A percentile compares a stretch with the other conserved stretches of the same genome.
Conservation (phyloP, 2,329 filamentous ascomycete genomes). For the Fusarium humuli region DNA sequence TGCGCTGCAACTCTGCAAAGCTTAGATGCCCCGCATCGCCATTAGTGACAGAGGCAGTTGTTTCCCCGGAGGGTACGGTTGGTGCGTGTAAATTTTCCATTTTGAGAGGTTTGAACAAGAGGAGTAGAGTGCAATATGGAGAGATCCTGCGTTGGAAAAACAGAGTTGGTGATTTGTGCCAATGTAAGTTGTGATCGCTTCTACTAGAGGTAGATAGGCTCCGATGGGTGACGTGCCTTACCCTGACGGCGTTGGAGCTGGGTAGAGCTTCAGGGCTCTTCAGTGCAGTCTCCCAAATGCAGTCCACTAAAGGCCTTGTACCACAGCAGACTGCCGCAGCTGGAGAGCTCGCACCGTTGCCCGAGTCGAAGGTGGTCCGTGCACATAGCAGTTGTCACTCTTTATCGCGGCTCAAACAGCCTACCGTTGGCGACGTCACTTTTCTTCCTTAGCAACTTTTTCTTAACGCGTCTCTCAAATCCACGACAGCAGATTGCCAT, state of each 20-base stretch:
- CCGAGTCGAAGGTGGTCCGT: constrained; percentile 25
- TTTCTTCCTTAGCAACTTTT: constrained; percentile 41
- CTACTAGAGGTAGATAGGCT: constrained; percentile 20
- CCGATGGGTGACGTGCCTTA: constrained; percentile 39
- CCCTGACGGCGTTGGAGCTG: not conserved
- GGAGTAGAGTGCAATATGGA: not conserved
- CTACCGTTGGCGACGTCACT: constrained; percentile 48
- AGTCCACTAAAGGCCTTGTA: constrained; percentile 1
- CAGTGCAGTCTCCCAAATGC: not conserved
- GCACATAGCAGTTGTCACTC: constrained; percentile 8
- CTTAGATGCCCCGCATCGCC: constrained; percentile 73
- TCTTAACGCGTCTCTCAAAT: constrained; percentile 35
- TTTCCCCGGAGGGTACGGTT: constrained; percentile 78
- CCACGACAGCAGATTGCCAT: constrained; percentile 29
- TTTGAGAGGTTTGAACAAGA: constrained; percentile 30
- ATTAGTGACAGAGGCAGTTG: constrained; percentile 69
- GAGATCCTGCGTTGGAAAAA: not conserved
- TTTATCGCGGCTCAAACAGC: constrained; percentile 2
- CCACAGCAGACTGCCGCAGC: not conserved
- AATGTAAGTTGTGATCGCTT: constrained; percentile 5
- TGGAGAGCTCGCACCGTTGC: not conserved
- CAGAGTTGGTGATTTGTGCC: constrained; percentile 7
- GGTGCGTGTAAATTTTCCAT: constrained; percentile 71
- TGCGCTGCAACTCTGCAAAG: constrained; percentile 81
- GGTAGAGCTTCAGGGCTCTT: constrained; percentile 15